phyloP scores from a whole-genome alignment of 2,329 filamentous ascomycete species.

The Pseudocercospora eumusae region DNA sequence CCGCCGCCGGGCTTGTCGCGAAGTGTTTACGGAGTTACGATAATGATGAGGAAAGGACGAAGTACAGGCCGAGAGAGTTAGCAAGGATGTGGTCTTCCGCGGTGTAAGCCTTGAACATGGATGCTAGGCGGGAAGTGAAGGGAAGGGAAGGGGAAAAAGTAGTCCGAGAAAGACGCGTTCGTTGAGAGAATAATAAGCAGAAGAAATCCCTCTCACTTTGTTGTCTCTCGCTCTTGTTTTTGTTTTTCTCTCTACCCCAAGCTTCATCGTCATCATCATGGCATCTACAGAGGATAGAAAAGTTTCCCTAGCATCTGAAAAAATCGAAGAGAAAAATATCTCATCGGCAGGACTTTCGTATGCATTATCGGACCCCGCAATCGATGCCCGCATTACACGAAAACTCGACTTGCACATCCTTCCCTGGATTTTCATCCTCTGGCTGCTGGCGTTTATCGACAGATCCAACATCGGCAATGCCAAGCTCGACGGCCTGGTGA shows the following conservation, averaged over 20 bases:
- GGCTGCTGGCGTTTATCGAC: slow-evolving; percentile 53
- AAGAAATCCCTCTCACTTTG: no score
- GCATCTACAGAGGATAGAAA: slow-evolving; percentile 1
- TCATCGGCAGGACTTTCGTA: slow-evolving; percentile 3
- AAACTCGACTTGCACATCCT: slow-evolving; percentile 49
- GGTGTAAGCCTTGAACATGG: not conserved
- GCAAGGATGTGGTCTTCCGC: not conserved
- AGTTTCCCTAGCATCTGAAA: not conserved
- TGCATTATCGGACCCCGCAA: slow-evolving; percentile 6
- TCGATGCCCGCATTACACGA: slow-evolving; percentile 39
- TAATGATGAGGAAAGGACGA: not conserved
- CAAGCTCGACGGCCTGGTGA: slow-evolving; percentile 45
- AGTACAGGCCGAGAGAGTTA: not conserved
- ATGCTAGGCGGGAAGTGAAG: no score
- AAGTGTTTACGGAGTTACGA: no score
- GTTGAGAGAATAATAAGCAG: not conserved
- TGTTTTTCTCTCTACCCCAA: no score
- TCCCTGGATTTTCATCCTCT: slow-evolving; percentile 50
- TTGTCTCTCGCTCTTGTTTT: not conserved
- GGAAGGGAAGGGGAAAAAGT: no score
- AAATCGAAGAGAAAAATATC: slow-evolving; percentile 19
- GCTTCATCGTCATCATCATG: not conserved
- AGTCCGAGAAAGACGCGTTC: not conserved
- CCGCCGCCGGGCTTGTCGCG: not conserved
- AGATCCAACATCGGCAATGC: slow-evolving; percentile 44